Evolutionary conservation across 495 filamentous ascomycete genomes (phyloP), one percentile per base, ranked within the genome.

Genomic region (Terfezia boudieri): DNA sequence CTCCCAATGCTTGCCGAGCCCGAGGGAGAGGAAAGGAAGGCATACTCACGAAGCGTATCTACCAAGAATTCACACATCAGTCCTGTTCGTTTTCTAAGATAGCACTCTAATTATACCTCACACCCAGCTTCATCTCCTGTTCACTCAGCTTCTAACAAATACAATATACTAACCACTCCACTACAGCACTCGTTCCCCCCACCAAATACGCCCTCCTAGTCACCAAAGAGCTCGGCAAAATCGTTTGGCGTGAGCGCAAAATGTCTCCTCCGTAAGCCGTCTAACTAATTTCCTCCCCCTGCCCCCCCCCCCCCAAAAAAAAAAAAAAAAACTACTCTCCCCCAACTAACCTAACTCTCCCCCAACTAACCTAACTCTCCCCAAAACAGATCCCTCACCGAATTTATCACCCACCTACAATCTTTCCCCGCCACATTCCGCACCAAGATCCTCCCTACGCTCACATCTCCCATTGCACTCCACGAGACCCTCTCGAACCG

Each of bases 191-290:
- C 70, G 79, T 86, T 60, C 92, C 92, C 58, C 79, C 80, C 48
- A 79, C 82, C 59, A 60, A 92, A 64, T 94, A 94, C 77, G 96
- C 95, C 75, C 77, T 80, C 52, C 81, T 77, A 65, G 90, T 99
- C 64, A 86, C 76, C 57, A 65, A 85, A 57, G 92, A 96, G 73
- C 74, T 96, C 50, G 76, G 74, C 61, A 88, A 81, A 75, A 69
- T 95, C 55, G 82, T 96, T 56, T 86, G 87, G 74, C 76, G 75
- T 64, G 82, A 83, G 66, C 86, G 89, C 68, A 83, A 79, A 71
- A 95, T 99, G 86, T 71, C 72, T 60, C 89, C 86, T 63, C 90
- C 90, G 90, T 96, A 81, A 78, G 86, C 76, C 49, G 36, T 50
- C 60, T 55, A 43, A 9, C 46, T 32, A 32, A 32, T 32, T 37